These are phyloP conservation scores for Malus sylvestris DNA, from an alignment of 306 rosid genomes.

Conservation along the genomic window DNA sequence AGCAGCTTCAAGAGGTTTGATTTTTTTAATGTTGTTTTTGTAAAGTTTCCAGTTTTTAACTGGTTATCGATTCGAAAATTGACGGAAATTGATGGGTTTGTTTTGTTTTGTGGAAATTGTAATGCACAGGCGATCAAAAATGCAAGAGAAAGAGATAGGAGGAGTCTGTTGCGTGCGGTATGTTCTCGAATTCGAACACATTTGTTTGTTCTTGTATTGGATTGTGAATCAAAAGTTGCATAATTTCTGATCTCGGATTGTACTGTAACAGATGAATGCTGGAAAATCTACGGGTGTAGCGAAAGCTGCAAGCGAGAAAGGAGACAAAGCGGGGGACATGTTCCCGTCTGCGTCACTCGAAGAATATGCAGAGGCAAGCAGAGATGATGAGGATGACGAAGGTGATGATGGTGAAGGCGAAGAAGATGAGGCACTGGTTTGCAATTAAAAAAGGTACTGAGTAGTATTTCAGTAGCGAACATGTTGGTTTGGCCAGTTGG, in stretches of 20 bases:
- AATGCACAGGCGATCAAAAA: conserved; percentile 57
- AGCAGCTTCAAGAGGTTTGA: conserved; percentile 71
- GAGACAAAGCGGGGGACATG: conserved; percentile 45
- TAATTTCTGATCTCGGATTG: not conserved
- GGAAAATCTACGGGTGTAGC: conserved; percentile 36
- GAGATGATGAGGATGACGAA: conserved; percentile 6
- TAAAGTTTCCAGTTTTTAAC: not conserved
- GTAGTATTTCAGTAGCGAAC: not conserved
- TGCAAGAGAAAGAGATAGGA: conserved; percentile 76
- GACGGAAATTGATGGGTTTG: conserved; percentile 11
- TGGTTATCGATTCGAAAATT: not conserved
- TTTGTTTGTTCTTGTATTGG: not conserved
- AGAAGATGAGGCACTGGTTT: not conserved
- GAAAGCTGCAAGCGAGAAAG: conserved; percentile 26
- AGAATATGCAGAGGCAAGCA: conserved; percentile 44
- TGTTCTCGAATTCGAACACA: conserved; percentile 10
- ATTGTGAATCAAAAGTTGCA: not conserved
- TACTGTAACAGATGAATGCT: conserved; percentile 58
- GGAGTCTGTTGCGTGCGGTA: conserved; percentile 75
- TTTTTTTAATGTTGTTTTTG: not conserved
- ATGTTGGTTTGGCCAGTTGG: not conserved
- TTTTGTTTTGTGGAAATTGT: conserved; percentile 5
- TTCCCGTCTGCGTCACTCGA: conserved; percentile 56
- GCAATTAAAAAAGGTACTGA: not conserved
- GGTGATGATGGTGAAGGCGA: not conserved